Evolutionary conservation across 768 basidiomycete species (phyloP), one percentile per base, ranked within the genome.

Genomic region (Mycena albidolilacea): DNA sequence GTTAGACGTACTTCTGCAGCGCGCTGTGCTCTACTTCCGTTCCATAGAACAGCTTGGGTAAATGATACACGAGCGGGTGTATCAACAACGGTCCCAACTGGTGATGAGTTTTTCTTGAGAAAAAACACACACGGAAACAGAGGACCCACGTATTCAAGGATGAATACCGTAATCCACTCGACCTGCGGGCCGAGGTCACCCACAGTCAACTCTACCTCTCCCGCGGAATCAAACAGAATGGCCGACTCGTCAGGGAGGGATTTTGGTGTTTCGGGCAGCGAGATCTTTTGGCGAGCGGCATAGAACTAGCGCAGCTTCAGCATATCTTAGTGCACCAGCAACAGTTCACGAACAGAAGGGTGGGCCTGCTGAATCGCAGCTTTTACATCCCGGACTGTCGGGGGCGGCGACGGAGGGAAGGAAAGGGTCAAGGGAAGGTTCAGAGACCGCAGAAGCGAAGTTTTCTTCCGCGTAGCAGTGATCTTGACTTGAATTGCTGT

Each of bases 121-220:
- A 7, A 50, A 50, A 19, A n/a, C n/a, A 19, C 5, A 19, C 7
- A 35, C 12, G n/a, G n/a, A 21, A 1, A 41, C 52, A 30, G 11
- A 19, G 6, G 5, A 41, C 96, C 78, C 83, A 97, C 97, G 78
- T 99, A 99, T 97, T 99, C 98, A 63, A 94, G 85, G 62, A 98
- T 80, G 81, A 96, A 98, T 19, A 98, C 95, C 0, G 93, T 94
- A 77, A 87, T 88, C 95, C 97, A 98, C 77, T 90, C 88, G 57
- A 97, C 85, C 81, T 99, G 98, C 8, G 93, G 89, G 0, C 98
- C 98, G 39, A 99, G 84, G 82, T 99, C 98, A 82, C 98, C 98
- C 71, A 97, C 86, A 46, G 87, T 82, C 46, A 99, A 77, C 70
- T 92, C 90, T n/a, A 87, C 87, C 11, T 89, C 92, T 21, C 91